Conservation (phyloP, 495 filamentous ascomycete genomes). For the Penicillium maclennaniae region DNA sequence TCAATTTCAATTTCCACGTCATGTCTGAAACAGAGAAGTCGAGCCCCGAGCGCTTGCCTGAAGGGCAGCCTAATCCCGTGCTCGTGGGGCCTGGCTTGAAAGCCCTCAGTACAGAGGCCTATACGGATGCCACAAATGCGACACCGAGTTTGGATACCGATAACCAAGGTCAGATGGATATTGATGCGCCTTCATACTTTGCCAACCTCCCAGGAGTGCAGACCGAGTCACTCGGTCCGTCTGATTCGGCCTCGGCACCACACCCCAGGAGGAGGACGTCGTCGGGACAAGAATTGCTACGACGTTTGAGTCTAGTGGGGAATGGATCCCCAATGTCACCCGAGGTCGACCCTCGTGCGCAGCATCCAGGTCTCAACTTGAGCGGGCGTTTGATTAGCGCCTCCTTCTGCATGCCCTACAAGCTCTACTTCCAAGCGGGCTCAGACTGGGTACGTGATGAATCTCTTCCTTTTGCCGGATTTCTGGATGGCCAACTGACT, state of each 20-base stretch:
- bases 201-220: constrained; percentile 28
- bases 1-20: constrained; percentile 7
- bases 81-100: constrained; percentile 33
- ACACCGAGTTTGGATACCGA: constrained; percentile 28
- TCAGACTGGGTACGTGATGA: constrained; percentile 65
- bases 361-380: constrained; percentile 64
- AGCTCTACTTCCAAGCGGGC: constrained; percentile 60
- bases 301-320: constrained; percentile 55
- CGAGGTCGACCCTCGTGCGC: constrained; percentile 54
- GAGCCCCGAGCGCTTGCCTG: constrained; percentile 27
- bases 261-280: constrained; percentile 47
- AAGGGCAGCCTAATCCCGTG: constrained; percentile 34
- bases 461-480: neutral
- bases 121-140: constrained; percentile 23
- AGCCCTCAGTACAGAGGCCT: constrained; percentile 33
- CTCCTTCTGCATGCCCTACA: constrained; percentile 80
- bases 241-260: constrained; percentile 28
- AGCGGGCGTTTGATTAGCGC: constrained; percentile 83
- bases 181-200: constrained; percentile 31
- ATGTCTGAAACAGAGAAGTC: constrained; percentile 32
- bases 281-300: constrained; percentile 58
- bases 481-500: constrained; percentile 6
- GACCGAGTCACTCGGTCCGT: constrained; percentile 10
- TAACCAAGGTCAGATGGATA: constrained; percentile 12
- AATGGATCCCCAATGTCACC: constrained; percentile 40